Conservation (phyloP, 1,139 yeast genomes). For the Meyerozyma athensensis region DNA sequence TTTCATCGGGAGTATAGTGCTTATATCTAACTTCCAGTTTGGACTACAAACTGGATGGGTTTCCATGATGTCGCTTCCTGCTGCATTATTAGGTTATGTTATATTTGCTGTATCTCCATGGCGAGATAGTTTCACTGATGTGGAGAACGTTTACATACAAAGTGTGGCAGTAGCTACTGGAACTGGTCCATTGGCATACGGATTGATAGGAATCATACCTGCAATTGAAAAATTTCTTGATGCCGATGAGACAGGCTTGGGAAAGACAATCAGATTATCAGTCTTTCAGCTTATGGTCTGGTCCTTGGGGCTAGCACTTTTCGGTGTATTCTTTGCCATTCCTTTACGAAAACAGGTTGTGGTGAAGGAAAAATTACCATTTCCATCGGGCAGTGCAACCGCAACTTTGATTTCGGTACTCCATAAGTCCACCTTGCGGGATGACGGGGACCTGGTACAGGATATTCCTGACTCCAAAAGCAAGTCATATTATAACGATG, state of each 20-base stretch:
- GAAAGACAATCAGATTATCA: slow-evolving; percentile 33
- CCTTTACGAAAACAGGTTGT: slow-evolving; percentile 84
- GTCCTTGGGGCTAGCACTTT: slow-evolving; percentile 83
- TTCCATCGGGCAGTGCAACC: slow-evolving; percentile 95
- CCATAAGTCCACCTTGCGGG: slow-evolving; percentile 59
- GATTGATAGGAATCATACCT: slow-evolving; percentile 93
- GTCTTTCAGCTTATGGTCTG: slow-evolving; percentile 61
- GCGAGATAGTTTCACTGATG: slow-evolving; percentile 64
- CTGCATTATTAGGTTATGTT: slow-evolving; percentile 84
- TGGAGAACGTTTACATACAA: slow-evolving; percentile 88
- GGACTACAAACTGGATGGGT: slow-evolving; percentile 99
- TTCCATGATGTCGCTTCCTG: slow-evolving; percentile 98
- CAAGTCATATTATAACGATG: slow-evolving; percentile 39
- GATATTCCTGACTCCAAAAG: background rate
- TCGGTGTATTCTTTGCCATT: slow-evolving; percentile 94
- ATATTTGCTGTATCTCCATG: slow-evolving; percentile 57
- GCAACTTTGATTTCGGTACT: slow-evolving; percentile 87
- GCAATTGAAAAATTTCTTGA: slow-evolving; percentile 88
- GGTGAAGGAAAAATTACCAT: slow-evolving; percentile 76
- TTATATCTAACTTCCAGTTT: slow-evolving; percentile 88
- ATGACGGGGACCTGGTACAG: slow-evolving; percentile 24
- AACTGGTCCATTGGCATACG: slow-evolving; percentile 93
- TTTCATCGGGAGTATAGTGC: slow-evolving; percentile 71
- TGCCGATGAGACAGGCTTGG: slow-evolving; percentile 69
- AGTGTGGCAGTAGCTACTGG: slow-evolving; percentile 96